Evolutionary conservation across 768 basidiomycete species (phyloP).

Genomic region (Tricholoma hemisulphureum): DNA sequence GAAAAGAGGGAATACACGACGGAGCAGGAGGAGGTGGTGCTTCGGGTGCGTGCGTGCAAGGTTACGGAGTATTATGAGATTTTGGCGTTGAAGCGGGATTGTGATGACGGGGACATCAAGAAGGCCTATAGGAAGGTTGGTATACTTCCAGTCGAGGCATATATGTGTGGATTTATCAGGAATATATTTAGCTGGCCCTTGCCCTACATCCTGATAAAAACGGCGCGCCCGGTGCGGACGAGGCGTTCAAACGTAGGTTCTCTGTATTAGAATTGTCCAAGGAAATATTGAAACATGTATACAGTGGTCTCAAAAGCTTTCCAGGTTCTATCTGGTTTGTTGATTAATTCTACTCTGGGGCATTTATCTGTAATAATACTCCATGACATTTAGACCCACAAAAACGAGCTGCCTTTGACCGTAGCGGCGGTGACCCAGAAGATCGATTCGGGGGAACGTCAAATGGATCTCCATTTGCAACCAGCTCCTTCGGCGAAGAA

Average conservation of each 20-base stretch:
- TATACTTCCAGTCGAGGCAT: constrained; percentile 6
- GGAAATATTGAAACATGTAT: constrained; percentile 6
- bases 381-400: constrained; percentile 59
- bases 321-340: constrained; percentile 80
- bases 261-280: neutral
- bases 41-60: constrained; percentile 82
- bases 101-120: constrained; percentile 84
- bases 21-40: constrained; percentile 81
- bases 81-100: constrained; percentile 71
- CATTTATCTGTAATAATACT: neutral
- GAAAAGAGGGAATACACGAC: constrained; percentile 85
- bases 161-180: constrained; percentile 4
- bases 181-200: constrained; percentile 64
- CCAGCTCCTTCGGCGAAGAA: constrained; percentile 48
- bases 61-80: constrained; percentile 94
- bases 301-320: constrained; percentile 98
- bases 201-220: constrained; percentile 92
- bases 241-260: constrained; percentile 91
- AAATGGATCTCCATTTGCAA: constrained; percentile 49
- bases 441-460: constrained; percentile 73
- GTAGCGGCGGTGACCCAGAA: constrained; percentile 85
- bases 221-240: constrained; percentile 96
- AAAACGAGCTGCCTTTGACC: constrained; percentile 85
- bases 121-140: constrained; percentile 94
- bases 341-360: neutral